phyloP scores from a whole-genome alignment of 805 yeast species.

The Candida odintsovae region DNA sequence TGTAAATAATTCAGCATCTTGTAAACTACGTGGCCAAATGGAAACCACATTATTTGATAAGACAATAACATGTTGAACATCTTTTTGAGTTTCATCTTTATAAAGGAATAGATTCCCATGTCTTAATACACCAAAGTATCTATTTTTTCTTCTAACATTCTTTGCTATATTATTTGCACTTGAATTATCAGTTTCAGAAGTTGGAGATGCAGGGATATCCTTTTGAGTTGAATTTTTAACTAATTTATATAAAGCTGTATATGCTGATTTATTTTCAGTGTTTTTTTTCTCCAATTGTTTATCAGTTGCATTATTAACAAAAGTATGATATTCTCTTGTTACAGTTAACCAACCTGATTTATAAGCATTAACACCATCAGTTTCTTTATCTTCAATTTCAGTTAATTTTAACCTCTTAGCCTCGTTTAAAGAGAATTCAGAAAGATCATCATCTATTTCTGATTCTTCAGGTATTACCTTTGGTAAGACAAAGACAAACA shows the following conservation, averaged over 20 bases:
- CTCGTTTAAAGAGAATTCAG: conserved; percentile 20
- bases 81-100: conserved; percentile 57
- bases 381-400: conserved; percentile 52
- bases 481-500: conserved; percentile 32
- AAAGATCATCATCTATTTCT: conserved; percentile 19
- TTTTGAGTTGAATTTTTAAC: conserved; percentile 32
- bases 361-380: conserved; percentile 58
- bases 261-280: conserved; percentile 41
- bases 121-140: conserved; percentile 65
- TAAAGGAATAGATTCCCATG: conserved; percentile 90
- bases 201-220: conserved; percentile 2
- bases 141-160: conserved; percentile 44
- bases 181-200: conserved; percentile 5
- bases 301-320: conserved; percentile 31
- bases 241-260: conserved; percentile 53
- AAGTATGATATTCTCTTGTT: conserved; percentile 66
- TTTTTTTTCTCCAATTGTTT: conserved; percentile 26
- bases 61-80: conserved; percentile 74
- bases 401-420: conserved; percentile 48
- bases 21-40: conserved; percentile 76
- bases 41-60: conserved; percentile 64
- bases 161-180: conserved; percentile 24
- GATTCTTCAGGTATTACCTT: conserved; percentile 21
- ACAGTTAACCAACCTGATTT: conserved; percentile 79
- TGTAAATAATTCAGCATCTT: conserved; percentile 76